These are phyloP conservation scores for Vitis hybrid DNA, from an alignment of 177 flowering plant genomes.

Conservation along the genomic window DNA sequence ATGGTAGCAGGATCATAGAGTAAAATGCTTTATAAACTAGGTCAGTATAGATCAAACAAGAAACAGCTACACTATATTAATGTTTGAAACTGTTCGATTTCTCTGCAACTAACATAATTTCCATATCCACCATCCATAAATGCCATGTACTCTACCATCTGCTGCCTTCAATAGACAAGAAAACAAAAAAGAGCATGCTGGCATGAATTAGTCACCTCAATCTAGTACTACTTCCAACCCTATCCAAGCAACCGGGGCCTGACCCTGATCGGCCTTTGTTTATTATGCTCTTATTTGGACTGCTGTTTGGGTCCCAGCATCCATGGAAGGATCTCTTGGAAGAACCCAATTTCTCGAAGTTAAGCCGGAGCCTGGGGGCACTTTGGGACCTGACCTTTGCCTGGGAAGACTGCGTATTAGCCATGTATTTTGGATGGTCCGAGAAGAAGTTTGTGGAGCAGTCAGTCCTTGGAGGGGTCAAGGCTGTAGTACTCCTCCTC, in stretches of 20 bases:
- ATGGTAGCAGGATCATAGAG: too few species aligned
- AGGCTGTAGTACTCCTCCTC: conserved; percentile 24
- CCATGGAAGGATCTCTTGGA: conserved; percentile 27
- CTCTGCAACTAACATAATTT: too few species aligned
- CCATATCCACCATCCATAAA: too few species aligned
- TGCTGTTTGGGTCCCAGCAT: conserved; percentile 19
- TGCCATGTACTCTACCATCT: too few species aligned
- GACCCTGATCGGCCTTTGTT: conserved; percentile 10
- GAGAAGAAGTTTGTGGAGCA: conserved; percentile 16
- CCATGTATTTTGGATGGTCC: conserved; percentile 55
- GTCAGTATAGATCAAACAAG: too few species aligned
- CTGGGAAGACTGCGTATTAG: conserved; percentile 55
- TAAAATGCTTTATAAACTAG: too few species aligned
- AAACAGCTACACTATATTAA: too few species aligned
- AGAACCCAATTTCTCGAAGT: conserved; percentile 29
- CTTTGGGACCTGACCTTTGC: conserved; percentile 62
- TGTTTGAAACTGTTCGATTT: too few species aligned
- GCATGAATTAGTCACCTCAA: conserved; percentile 11
- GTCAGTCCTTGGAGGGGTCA: conserved; percentile 45
- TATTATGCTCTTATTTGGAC: conserved; percentile 18
- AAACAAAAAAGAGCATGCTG: neutral
- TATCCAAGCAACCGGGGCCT: conserved; percentile 13
- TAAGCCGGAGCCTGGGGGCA: conserved; percentile 57
- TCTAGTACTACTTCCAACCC: conserved; percentile 13
- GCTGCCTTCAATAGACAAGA: too few species aligned